Base-by-base conservation (phyloP, 2,329 filamentous ascomycete genomes). In the Scedosporium aurantiacum region DNA sequence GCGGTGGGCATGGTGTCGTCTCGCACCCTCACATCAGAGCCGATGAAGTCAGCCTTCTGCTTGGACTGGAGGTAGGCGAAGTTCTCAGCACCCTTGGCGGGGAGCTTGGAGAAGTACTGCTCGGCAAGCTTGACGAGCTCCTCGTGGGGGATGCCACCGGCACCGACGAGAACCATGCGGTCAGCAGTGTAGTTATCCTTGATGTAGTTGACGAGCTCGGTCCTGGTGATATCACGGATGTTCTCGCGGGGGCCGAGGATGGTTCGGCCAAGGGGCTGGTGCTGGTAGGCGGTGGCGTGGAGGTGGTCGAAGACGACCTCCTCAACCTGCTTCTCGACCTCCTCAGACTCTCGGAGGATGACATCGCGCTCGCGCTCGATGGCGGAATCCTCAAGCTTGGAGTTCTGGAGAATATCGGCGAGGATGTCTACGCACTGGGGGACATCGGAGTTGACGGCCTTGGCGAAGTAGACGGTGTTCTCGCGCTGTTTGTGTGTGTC, bases 401-500 rank as follows among this genome's bases (percentile, higher is more conserved):
- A 97, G 86, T 99, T 95, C 78, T 97, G 94, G 65, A 99, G 90
- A 74, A 99, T 99, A 75, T 99, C 94, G 82, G 94, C 89, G 65
- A 99, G 90, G 72, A 99, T 97, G 77, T 99, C 91, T 77, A 99
- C 94, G 73, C 90, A 90, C 76, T 92, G 89, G 71, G 92, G 92
- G 64, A 97, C 91, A 75, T 99, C 93, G 78, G 89, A 86, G 82
- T 99, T 99, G 83, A 99, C 96, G 67, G 93, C 88, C 82, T 97
- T 97, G 78, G 94, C 94, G 78, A 97, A 99, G 85, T 99, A 99
- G 74, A 99, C 94, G 71, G 94, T 99, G 85, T 97, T 97, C 79
- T 99, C 94, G 77, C 94, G 91, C 92, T 90, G 71, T 66, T 65
- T 65, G 62, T 59, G 64, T 65, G 47, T 66, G 61, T 55, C 27